Percentiles rank a stretch among this genome's conserved stretches.
Evolutionary conservation across 2,329 filamentous ascomycete genomes (phyloP).

Genomic region (Tolypocladium ovalisporum): DNA sequence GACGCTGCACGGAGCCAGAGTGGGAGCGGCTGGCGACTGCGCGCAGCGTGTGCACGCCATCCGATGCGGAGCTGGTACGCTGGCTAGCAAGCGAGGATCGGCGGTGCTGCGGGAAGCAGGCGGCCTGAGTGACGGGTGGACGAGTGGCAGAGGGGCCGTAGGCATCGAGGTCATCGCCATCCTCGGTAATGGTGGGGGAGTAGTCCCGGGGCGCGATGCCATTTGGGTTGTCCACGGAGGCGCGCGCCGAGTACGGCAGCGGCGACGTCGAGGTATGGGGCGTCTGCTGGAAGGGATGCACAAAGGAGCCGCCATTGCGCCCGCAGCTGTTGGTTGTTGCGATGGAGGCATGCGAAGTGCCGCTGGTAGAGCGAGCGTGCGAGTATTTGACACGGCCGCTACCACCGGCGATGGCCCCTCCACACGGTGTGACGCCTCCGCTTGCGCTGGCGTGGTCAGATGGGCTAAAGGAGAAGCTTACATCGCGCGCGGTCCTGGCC

Average conservation of each 20-base stretch:
- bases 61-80: conserved; percentile 22
- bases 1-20: conserved; percentile 19
- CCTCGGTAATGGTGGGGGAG: conserved; percentile 44
- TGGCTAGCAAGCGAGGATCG: conserved; percentile 21
- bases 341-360: conserved; percentile 44
- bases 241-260: conserved; percentile 40
- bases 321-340: conserved; percentile 40
- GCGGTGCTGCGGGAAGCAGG: conserved; percentile 10
- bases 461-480: conserved; percentile 33
- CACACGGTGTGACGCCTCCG: background rate
- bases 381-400: conserved; percentile 27
- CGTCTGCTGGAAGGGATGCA: conserved; percentile 55
- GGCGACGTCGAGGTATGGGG: conserved; percentile 51
- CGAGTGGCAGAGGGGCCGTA: conserved; percentile 3
- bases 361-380: conserved; percentile 48
- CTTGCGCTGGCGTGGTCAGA: conserved; percentile 18
- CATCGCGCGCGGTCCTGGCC: conserved; percentile 22
- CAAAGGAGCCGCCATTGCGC: conserved; percentile 37
- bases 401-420: background rate
- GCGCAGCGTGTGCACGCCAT: conserved; percentile 18
- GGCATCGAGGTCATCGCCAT: conserved; percentile 30
- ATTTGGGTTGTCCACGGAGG: conserved; percentile 34
- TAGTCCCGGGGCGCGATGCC: conserved; percentile 32
- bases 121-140: conserved; percentile 1
- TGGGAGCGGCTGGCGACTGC: conserved; percentile 15